Evolutionary conservation across 495 filamentous ascomycete genomes (phyloP).

Genomic region (Aspergillus mulundensis): DNA sequence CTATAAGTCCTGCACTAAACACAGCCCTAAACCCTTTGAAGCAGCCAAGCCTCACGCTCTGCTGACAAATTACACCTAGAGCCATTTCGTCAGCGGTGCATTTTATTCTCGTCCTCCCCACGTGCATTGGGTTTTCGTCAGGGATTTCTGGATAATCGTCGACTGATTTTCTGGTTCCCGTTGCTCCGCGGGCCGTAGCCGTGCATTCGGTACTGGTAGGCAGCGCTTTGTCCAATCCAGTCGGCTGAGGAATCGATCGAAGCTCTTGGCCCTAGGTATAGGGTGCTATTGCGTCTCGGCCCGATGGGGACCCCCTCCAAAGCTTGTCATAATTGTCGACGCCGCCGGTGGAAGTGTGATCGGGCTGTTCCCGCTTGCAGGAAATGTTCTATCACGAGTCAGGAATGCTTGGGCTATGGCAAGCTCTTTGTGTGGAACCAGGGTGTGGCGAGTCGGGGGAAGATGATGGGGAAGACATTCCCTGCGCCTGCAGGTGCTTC

Average conservation of each 20-base stretch:
- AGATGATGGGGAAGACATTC: slow-evolving; percentile 12
- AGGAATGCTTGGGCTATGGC: slow-evolving; percentile 11
- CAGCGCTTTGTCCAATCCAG: too few relatives aligned
- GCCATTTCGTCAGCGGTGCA: not conserved
- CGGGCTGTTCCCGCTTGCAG: slow-evolving; percentile 1
- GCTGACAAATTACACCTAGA: not conserved
- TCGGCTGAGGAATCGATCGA: too few relatives aligned
- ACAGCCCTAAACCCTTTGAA: not conserved
- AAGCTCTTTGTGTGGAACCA: slow-evolving; percentile 10
- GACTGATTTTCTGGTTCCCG: too few relatives aligned
- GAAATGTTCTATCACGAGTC: not conserved
- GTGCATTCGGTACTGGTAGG: too few relatives aligned
- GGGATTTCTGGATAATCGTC: too few relatives aligned
- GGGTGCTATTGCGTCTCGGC: too few relatives aligned
- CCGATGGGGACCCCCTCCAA: not conserved
- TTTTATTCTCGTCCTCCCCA: not conserved
- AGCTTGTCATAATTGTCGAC: slow-evolving; percentile 12
- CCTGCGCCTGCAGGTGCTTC: too few relatives aligned
- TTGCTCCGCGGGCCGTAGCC: too few relatives aligned
- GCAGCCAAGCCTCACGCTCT: slow-evolving; percentile 6
- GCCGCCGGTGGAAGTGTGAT: slow-evolving; percentile 16
- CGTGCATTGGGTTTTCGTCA: not conserved
- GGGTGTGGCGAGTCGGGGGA: slow-evolving; percentile 13
- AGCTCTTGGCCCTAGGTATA: too few relatives aligned
- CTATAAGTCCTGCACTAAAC: not conserved